Evolutionary conservation across 2,329 filamentous ascomycete genomes (phyloP).

Genomic region (Fusarium gaditjirri): DNA sequence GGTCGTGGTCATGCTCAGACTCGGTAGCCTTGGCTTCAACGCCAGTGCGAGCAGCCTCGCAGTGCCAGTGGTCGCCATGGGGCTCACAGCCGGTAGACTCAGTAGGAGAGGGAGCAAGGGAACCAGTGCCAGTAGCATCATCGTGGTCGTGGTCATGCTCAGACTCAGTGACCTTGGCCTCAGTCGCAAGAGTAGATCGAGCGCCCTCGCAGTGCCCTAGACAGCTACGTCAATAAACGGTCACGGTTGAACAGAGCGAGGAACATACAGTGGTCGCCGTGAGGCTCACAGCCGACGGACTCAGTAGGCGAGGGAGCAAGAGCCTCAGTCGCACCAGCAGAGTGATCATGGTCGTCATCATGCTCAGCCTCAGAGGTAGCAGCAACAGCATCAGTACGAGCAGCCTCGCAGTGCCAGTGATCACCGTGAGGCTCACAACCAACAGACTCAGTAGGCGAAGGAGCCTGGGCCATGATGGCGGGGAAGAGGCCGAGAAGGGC

Average conservation of each 20-base stretch:
- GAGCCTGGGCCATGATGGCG: slow-evolving; percentile 32
- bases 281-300: slow-evolving; percentile 38
- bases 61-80: slow-evolving; percentile 43
- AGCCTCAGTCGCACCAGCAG: slow-evolving; percentile 14
- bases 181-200: slow-evolving; percentile 13
- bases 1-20: slow-evolving; percentile 8
- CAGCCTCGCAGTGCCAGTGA: slow-evolving; percentile 41
- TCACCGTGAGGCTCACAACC: slow-evolving; percentile 41
- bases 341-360: slow-evolving; percentile 10
- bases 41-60: slow-evolving; percentile 36
- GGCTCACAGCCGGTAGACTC: slow-evolving; percentile 39
- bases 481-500: slow-evolving; percentile 41
- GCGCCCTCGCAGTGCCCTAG: slow-evolving; percentile 39
- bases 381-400: slow-evolving; percentile 25
- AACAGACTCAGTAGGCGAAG: slow-evolving; percentile 42
- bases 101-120: slow-evolving; percentile 34
- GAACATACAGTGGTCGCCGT: slow-evolving; percentile 40
- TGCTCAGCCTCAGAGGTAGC: not conserved
- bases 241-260: too few species aligned
- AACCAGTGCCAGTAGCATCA: not conserved
- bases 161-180: slow-evolving; percentile 9
- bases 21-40: slow-evolving; percentile 20
- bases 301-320: slow-evolving; percentile 36
- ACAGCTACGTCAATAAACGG: not conserved
- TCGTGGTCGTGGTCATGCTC: slow-evolving; percentile 5